Conservation (phyloP, 1,139 yeast genomes). For the Sugiyamaella neomexicana region DNA sequence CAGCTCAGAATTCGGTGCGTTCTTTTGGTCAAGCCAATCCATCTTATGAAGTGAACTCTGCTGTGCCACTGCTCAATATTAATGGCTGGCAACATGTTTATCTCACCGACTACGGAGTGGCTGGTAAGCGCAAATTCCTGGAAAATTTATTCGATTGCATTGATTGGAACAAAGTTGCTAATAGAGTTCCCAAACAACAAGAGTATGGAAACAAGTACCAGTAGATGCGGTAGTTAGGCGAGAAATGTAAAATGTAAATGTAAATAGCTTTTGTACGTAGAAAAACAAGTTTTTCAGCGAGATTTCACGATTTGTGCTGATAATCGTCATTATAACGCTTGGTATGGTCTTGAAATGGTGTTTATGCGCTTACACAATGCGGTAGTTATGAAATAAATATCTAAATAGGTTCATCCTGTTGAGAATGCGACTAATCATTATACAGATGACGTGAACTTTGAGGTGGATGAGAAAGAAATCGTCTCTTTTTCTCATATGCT, state of each 20-base stretch:
- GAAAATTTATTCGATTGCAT: constrained; percentile 74
- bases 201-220: constrained; percentile 17
- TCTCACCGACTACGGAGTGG: constrained; percentile 80
- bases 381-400: too few species aligned
- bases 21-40: constrained; percentile 20
- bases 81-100: constrained; percentile 89
- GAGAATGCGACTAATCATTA: too few species aligned
- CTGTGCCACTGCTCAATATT: constrained; percentile 74
- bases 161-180: constrained; percentile 75
- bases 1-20: constrained; percentile 20
- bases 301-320: too few species aligned
- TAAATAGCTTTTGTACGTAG: too few species aligned
- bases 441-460: not conserved
- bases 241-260: constrained; percentile 7
- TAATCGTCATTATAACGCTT: too few species aligned
- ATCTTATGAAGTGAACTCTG: constrained; percentile 39
- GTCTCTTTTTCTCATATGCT: not conserved
- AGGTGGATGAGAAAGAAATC: constrained; percentile 8
- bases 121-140: constrained; percentile 73
- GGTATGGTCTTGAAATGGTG: too few species aligned
- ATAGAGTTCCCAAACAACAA: constrained; percentile 27
- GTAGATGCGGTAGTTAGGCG: constrained; percentile 14
- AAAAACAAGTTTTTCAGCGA: too few species aligned
- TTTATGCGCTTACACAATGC: too few species aligned
- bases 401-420: too few species aligned